Conservation (phyloP, 805 yeast genomes). For the Saccharomycopsis sp. region DNA sequence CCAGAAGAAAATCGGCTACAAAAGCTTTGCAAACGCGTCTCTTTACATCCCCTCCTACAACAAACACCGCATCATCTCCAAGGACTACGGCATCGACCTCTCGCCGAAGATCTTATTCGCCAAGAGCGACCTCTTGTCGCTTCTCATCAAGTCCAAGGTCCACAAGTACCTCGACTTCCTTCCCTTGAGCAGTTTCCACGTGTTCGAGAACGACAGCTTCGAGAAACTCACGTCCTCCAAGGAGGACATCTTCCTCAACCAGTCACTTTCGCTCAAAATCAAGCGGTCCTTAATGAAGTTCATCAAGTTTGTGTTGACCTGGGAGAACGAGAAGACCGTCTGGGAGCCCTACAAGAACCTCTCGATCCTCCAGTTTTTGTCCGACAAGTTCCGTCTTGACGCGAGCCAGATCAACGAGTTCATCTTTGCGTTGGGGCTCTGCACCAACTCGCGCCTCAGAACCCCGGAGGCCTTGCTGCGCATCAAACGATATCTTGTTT, state of each 20-base stretch:
- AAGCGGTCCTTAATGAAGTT: slow-evolving; percentile 88
- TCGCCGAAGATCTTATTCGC: slow-evolving; percentile 86
- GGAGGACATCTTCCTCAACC: slow-evolving; percentile 91
- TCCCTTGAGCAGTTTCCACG: slow-evolving; percentile 80
- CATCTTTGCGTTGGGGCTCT: slow-evolving; percentile 78
- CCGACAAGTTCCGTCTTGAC: slow-evolving; percentile 61
- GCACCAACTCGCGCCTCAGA: slow-evolving; percentile 50
- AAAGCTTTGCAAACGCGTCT: slow-evolving; percentile 61
- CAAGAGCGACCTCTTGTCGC: slow-evolving; percentile 74
- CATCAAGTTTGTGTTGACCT: slow-evolving; percentile 75
- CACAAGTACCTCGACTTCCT: slow-evolving; percentile 90
- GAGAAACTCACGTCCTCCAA: slow-evolving; percentile 81
- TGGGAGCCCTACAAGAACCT: slow-evolving; percentile 51
- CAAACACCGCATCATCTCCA: slow-evolving; percentile 43
- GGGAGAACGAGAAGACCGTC: slow-evolving; percentile 51
- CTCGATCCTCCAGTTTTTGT: slow-evolving; percentile 55
- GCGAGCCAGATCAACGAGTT: slow-evolving; percentile 75
- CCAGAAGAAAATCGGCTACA: slow-evolving; percentile 21
- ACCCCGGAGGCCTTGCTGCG: slow-evolving; percentile 74
- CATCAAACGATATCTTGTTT: slow-evolving; percentile 73
- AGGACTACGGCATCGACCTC: slow-evolving; percentile 81
- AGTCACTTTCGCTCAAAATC: slow-evolving; percentile 62
- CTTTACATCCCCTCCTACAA: slow-evolving; percentile 67
- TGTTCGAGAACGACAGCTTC: slow-evolving; percentile 88
- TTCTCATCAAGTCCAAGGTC: slow-evolving; percentile 78